Base-by-base conservation (phyloP, 2,329 filamentous ascomycete species). In the Aureobasidium sp. region DNA sequence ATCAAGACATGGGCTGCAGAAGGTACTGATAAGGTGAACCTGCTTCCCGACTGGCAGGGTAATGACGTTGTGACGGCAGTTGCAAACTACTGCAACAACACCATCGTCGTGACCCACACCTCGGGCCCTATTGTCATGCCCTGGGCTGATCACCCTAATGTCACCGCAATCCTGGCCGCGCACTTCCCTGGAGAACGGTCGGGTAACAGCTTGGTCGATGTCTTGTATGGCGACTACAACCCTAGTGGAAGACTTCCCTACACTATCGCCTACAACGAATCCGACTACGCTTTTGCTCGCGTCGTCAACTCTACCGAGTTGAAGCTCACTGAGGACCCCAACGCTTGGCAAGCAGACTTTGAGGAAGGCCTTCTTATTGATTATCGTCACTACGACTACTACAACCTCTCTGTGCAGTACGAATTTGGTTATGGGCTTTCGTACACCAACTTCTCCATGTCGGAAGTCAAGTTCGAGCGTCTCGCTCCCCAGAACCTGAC, bases 171-270 rank as follows among this genome's bases (percentile, higher is more conserved):
- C 0, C 71, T 96, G 1, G 81, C 93, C 58, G 90, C 90, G n/a
- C 89, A 95, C 68, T 79, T 96, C 1, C 91, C 91, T 0, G 91
- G 91, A 1, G 85, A 96, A 70, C 91, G 96, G 72, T 91, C 88
- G 45, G 92, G 92, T 9, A 87, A 90, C 65, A 90, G 91, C 0
- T 79, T 97, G 5, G 83, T 84, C 1, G 89, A 95, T 67, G 81
- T 96, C 1, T 77, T 96, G 1, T 90, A 92, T 62, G 92, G 91
- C 9, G 82, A 87, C 24, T 80, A 85, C 17, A 93, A 91, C 67
- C 86, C 87, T 0, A 90, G 85, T 56, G 91, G 92, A n/a, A 87
- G 88, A 61, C 77, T 97, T 1, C 92, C 92, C 0, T 97, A 95
- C 74, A 96, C 91, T 0, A 88, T 96, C 54, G 90, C 89, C 11